Conservation (phyloP, 192 early-diverging fungal genomes). For the Mortierella antarctica region DNA sequence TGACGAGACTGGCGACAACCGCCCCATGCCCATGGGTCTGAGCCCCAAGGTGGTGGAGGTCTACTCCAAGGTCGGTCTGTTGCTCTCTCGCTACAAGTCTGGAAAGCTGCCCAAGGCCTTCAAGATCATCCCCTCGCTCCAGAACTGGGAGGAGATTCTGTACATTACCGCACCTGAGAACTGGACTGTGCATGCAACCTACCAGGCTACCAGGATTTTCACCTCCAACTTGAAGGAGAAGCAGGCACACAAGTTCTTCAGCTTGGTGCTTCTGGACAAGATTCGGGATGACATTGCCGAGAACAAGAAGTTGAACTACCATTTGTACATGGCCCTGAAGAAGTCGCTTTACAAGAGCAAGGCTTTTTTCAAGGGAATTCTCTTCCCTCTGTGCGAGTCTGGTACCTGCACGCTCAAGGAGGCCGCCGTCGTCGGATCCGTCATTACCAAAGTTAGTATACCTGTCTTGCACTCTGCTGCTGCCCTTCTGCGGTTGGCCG, state of each 20-base stretch:
- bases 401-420: constrained; percentile 94
- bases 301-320: constrained; percentile 98
- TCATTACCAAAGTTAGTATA: constrained; percentile 92
- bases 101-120: constrained; percentile 97
- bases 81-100: constrained; percentile 92
- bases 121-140: constrained; percentile 96
- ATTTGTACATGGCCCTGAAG: constrained; percentile 96
- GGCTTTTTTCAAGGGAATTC: constrained; percentile 97
- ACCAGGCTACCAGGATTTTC: constrained; percentile 96
- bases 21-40: constrained; percentile 64
- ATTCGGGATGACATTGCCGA: constrained; percentile 96
- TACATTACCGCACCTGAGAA: constrained; percentile 89
- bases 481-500: constrained; percentile 90
- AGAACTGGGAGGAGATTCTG: constrained; percentile 98
- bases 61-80: constrained; percentile 92
- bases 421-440: constrained; percentile 94
- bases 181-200: constrained; percentile 98
- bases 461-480: constrained; percentile 97
- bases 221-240: constrained; percentile 96
- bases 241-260: constrained; percentile 93
- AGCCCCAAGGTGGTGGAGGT: constrained; percentile 94
- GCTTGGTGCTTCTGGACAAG: constrained; percentile 88
- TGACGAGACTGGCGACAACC: constrained; percentile 45
- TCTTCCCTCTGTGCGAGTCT: constrained; percentile 95
- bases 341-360: constrained; percentile 97